Percentiles rank a stretch among this genome's conserved stretches.
These are phyloP conservation scores for Coniochaeta prunicola DNA, from an alignment of 2,329 filamentous ascomycete genomes.

Conservation along the genomic window DNA sequence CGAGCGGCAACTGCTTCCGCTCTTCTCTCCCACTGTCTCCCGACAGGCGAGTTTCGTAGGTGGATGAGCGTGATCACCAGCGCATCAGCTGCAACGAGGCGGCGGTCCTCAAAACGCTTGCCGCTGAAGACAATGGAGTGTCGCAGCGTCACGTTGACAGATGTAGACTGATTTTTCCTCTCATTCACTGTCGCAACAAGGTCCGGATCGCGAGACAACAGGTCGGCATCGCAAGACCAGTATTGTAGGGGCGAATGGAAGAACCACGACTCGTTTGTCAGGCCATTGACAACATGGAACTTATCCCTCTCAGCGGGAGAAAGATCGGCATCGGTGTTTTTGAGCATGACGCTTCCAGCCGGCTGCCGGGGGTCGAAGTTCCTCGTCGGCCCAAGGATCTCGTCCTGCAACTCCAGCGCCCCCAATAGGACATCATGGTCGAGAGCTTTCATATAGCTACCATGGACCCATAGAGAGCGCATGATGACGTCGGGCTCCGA, in stretches of 20 bases:
- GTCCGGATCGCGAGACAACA: constrained; percentile 52
- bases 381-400: constrained; percentile 54
- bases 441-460: constrained; percentile 71
- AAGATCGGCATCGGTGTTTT: constrained; percentile 27
- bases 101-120: constrained; percentile 64
- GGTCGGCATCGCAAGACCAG: constrained; percentile 61
- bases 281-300: constrained; percentile 51
- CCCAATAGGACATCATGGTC: constrained; percentile 56
- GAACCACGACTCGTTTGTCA: constrained; percentile 62
- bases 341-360: constrained; percentile 17
- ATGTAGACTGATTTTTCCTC: constrained; percentile 52
- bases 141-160: constrained; percentile 65
- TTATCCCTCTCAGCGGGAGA: constrained; percentile 41
- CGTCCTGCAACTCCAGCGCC: constrained; percentile 63
- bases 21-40: constrained; percentile 56
- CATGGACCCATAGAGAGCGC: constrained; percentile 76
- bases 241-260: constrained; percentile 79
- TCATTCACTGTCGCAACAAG: constrained; percentile 64
- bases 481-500: constrained; percentile 65
- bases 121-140: constrained; percentile 78
- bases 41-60: constrained; percentile 55
- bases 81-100: constrained; percentile 65
- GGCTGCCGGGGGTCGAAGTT: constrained; percentile 43
- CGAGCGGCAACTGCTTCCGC: constrained; percentile 44
- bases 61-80: constrained; percentile 73